These are phyloP conservation scores for Oryza glumipatula DNA, from an alignment of 176 grass and related monocot species.

Conservation along the genomic window DNA sequence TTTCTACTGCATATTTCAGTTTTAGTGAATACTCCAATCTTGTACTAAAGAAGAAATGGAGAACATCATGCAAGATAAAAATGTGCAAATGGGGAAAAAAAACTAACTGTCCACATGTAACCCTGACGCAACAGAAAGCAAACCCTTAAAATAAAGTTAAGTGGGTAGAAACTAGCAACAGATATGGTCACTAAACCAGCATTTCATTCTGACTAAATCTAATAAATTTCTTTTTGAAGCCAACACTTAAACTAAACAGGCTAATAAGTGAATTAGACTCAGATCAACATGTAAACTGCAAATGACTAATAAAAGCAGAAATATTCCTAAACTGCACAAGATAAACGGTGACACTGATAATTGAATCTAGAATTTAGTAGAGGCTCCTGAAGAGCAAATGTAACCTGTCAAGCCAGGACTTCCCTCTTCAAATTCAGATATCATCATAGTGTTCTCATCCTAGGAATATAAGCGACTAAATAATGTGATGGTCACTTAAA, in stretches of 20 bases:
- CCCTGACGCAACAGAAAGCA: conserved; percentile 5
- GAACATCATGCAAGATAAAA: conserved; percentile 24
- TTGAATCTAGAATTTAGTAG: conserved; percentile 6
- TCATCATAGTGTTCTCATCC: neutral
- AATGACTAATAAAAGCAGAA: neutral
- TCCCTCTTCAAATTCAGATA: neutral
- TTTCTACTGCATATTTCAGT: neutral
- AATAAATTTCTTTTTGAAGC: conserved; percentile 17
- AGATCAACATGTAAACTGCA: neutral
- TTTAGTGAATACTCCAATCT: neutral
- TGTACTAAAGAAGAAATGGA: neutral
- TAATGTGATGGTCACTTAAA: conserved; percentile 16
- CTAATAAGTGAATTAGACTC: neutral
- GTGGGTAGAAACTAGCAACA: neutral
- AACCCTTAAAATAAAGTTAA: conserved; percentile 4
- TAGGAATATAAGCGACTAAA: neutral
- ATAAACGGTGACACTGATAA: neutral
- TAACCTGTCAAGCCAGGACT: neutral
- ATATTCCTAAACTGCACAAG: neutral
- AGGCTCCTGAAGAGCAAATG: conserved; percentile 1
- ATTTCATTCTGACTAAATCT: neutral
- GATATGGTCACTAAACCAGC: neutral
- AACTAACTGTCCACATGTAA: conserved; percentile 13
- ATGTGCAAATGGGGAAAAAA: conserved; percentile 6
- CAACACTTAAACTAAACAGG: neutral